These are phyloP conservation scores for Isabelozyma pseudorhagii DNA, from an alignment of 805 yeast species.

Conservation along the genomic window DNA sequence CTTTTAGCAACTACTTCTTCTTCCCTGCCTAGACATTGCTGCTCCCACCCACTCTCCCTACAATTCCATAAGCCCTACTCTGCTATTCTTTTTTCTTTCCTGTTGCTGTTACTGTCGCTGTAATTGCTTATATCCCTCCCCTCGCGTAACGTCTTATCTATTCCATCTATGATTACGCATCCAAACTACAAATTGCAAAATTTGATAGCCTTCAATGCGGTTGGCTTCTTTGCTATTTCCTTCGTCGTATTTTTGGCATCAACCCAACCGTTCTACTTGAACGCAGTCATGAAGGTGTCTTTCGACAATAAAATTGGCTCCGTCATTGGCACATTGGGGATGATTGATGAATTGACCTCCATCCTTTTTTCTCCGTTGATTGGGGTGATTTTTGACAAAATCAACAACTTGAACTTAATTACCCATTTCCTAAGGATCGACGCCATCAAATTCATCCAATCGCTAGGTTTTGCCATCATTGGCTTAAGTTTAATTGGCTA, in stretches of 20 bases:
- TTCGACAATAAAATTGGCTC: slow-evolving; percentile 26
- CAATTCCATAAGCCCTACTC: too few species aligned
- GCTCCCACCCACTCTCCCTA: too few species aligned
- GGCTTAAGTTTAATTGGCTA: slow-evolving; percentile 49
- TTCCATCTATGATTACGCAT: neutral
- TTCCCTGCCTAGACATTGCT: too few species aligned
- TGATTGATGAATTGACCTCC: slow-evolving; percentile 58
- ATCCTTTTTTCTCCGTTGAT: slow-evolving; percentile 55
- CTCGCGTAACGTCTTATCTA: neutral
- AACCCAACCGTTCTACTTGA: slow-evolving; percentile 38
- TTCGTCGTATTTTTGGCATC: slow-evolving; percentile 37
- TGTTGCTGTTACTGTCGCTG: too few species aligned
- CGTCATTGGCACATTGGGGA: slow-evolving; percentile 35
- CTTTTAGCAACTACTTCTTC: neutral
- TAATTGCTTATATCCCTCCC: too few species aligned
- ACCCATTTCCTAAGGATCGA: slow-evolving; percentile 10
- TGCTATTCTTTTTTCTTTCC: too few species aligned
- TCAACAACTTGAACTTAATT: slow-evolving; percentile 20
- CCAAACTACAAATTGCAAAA: slow-evolving; percentile 10
- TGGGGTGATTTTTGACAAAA: slow-evolving; percentile 60
- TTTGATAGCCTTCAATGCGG: slow-evolving; percentile 29
- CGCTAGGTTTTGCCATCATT: slow-evolving; percentile 45
- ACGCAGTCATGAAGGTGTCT: slow-evolving; percentile 25
- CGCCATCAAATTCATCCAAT: slow-evolving; percentile 55
- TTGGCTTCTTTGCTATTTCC: slow-evolving; percentile 37